These are phyloP conservation scores for Lasiosphaeria hispida DNA, from an alignment of 495 filamentous ascomycete genomes.

Conservation along the genomic window DNA sequence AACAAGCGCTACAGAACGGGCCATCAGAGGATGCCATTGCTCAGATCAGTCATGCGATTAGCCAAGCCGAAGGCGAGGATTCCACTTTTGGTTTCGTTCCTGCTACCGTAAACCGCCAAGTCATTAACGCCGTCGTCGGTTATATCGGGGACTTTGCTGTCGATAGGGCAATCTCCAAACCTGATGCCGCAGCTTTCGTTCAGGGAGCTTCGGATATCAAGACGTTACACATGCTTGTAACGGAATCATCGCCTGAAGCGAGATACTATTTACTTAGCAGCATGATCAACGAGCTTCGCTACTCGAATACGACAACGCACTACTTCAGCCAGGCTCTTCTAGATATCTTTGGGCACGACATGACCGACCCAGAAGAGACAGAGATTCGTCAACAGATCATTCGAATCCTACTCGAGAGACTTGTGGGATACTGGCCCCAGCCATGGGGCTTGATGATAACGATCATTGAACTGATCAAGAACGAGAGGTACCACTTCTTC, in stretches of 20 bases:
- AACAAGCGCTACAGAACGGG: constrained; percentile 59
- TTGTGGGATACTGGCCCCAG: constrained; percentile 88
- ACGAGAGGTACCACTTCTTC: constrained; percentile 85
- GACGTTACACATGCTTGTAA: constrained; percentile 71
- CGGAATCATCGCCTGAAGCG: constrained; percentile 69
- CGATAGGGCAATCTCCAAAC: constrained; percentile 52
- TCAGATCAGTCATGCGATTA: constrained; percentile 66
- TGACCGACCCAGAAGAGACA: constrained; percentile 70
- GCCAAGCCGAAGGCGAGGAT: constrained; percentile 49
- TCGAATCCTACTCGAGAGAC: constrained; percentile 78
- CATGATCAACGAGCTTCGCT: constrained; percentile 89
- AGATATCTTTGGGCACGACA: constrained; percentile 78
- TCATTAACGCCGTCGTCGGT: constrained; percentile 79
- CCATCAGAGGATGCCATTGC: constrained; percentile 66
- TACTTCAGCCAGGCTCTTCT: constrained; percentile 89
- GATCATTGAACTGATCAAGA: constrained; percentile 86
- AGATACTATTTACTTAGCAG: constrained; percentile 82
- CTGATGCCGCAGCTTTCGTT: constrained; percentile 61
- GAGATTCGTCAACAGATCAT: constrained; percentile 89
- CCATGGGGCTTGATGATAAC: constrained; percentile 95
- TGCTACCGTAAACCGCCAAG: constrained; percentile 63
- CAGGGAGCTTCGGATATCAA: constrained; percentile 66
- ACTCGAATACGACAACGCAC: constrained; percentile 83
- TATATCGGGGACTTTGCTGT: constrained; percentile 76
- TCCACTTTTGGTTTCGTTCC: constrained; percentile 62